phyloP scores from a whole-genome alignment of 495 filamentous ascomycete genomes.

The Penicillium alfredii region DNA sequence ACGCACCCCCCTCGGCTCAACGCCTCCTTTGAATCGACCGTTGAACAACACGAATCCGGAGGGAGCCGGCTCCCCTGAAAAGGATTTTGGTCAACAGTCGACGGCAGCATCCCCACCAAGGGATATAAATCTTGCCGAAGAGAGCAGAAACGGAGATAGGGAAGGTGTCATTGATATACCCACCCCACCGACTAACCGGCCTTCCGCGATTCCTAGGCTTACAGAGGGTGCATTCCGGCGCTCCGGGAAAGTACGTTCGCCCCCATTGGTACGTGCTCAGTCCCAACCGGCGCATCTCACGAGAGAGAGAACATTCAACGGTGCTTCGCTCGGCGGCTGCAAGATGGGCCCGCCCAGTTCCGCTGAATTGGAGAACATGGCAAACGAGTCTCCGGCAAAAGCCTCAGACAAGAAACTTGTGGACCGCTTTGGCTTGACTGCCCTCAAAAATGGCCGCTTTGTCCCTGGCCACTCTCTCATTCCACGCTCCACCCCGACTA shows the following conservation, averaged over 20 bases:
- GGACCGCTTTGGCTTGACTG: constrained; percentile 55
- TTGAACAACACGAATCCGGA: constrained; percentile 6
- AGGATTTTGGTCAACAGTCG: constrained; percentile 4
- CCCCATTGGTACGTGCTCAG: constrained; percentile 62
- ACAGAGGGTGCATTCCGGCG: constrained; percentile 38
- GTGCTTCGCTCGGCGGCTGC: constrained; percentile 13
- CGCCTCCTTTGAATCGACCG: constrained; percentile 4
- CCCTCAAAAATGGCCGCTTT: constrained; percentile 56
- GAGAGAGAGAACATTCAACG: constrained; percentile 22
- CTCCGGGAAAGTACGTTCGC: constrained; percentile 45
- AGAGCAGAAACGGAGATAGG: background rate
- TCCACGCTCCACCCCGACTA: constrained; percentile 71
- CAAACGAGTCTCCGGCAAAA: constrained; percentile 27
- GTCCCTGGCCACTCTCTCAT: constrained; percentile 68
- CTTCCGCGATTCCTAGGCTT: constrained; percentile 49
- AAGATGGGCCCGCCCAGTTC: constrained; percentile 12
- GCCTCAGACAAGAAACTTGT: constrained; percentile 65
- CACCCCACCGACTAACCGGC: constrained; percentile 23
- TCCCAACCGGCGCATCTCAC: constrained; percentile 56
- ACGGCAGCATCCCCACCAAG: constrained; percentile 9
- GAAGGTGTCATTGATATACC: constrained; percentile 5
- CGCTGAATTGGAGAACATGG: constrained; percentile 18
- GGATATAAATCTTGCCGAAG: background rate
- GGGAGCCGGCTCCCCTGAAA: constrained; percentile 9
- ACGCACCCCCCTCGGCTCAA: constrained; percentile 6